Conservation (phyloP, 2,329 filamentous ascomycete genomes). For the Microcyclospora pomicola region DNA sequence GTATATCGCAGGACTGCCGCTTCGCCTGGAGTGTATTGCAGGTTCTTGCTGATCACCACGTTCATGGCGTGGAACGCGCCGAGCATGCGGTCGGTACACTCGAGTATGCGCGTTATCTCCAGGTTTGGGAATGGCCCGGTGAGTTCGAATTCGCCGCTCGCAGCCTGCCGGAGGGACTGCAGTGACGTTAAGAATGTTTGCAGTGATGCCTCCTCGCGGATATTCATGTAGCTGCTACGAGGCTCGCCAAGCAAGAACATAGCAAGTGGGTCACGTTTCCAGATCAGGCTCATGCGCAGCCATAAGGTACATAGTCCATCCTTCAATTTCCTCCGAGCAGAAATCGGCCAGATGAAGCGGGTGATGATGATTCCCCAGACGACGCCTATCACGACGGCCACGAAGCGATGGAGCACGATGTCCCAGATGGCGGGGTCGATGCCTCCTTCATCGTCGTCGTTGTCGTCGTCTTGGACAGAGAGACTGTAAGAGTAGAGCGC, state of each 20-base stretch:
- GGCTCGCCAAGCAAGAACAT: conserved; percentile 40
- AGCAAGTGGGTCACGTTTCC: conserved; percentile 82
- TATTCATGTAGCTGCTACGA: conserved; percentile 54
- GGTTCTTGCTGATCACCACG: conserved; percentile 71
- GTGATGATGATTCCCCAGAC: conserved; percentile 88
- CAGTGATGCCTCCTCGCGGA: conserved; percentile 76
- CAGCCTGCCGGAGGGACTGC: conserved; percentile 57
- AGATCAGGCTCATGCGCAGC: conserved; percentile 87
- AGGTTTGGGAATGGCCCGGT: conserved; percentile 71
- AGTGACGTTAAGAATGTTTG: conserved; percentile 65
- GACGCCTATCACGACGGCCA: conserved; percentile 74
- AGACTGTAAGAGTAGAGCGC: conserved; percentile 89
- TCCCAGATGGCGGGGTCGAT: conserved; percentile 70
- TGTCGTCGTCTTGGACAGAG: conserved; percentile 60
- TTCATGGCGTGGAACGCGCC: conserved; percentile 96
- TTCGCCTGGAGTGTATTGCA: conserved; percentile 64
- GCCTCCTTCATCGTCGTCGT: conserved; percentile 77
- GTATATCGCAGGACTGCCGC: conserved; percentile 69
- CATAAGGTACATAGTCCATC: conserved; percentile 83
- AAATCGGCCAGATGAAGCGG: conserved; percentile 84
- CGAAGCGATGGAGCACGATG: conserved; percentile 76
- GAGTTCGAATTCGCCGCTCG: conserved; percentile 77
- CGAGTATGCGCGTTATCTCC: conserved; percentile 60
- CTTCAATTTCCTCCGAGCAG: conserved; percentile 74
- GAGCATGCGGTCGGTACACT: conserved; percentile 68